Percentiles rank a stretch among this genome's conserved stretches.
phyloP scores from a whole-genome alignment of 2,329 filamentous ascomycete genomes.

The Aspergillus felis region DNA sequence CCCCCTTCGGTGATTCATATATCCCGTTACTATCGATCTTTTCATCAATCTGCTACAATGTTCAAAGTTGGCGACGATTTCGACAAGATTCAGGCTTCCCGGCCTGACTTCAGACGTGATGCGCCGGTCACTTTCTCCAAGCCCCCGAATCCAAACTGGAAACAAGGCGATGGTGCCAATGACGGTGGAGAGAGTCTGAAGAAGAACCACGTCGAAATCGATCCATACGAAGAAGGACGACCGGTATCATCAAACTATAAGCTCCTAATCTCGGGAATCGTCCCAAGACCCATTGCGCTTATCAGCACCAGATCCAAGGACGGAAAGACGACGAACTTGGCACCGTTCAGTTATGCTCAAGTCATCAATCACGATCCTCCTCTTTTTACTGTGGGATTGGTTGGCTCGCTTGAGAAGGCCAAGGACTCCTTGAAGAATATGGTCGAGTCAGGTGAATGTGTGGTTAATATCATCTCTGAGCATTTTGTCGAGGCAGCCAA shows the following conservation, averaged over 20 bases:
- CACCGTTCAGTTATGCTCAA: slow-evolving; percentile 84
- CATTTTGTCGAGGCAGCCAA: slow-evolving; percentile 86
- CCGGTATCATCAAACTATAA: slow-evolving; percentile 78
- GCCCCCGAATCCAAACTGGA: slow-evolving; percentile 41
- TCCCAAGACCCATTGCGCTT: slow-evolving; percentile 75
- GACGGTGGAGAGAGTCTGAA: slow-evolving; percentile 46
- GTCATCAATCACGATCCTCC: slow-evolving; percentile 83
- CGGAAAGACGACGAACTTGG: slow-evolving; percentile 68
- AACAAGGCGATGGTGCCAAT: slow-evolving; percentile 40
- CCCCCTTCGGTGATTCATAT: not conserved
- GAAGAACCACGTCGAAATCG: slow-evolving; percentile 69
- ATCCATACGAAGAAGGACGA: slow-evolving; percentile 71
- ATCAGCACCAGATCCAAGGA: slow-evolving; percentile 58
- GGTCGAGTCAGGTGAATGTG: slow-evolving; percentile 66
- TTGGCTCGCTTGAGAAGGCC: slow-evolving; percentile 53
- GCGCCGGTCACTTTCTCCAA: slow-evolving; percentile 36
- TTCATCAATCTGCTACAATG: slow-evolving; percentile 22
- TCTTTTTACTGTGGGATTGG: slow-evolving; percentile 66
- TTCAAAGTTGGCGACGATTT: slow-evolving; percentile 30
- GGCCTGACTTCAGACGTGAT: slow-evolving; percentile 39
- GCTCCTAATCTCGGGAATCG: slow-evolving; percentile 76
- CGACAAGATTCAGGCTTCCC: slow-evolving; percentile 37
- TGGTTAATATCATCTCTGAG: slow-evolving; percentile 84
- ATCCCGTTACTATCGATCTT: slow-evolving; percentile 4
- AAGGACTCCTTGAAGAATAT: slow-evolving; percentile 82